Evolutionary conservation across 2,329 filamentous ascomycete species (phyloP).

Genomic region (Venturia oleaginea): DNA sequence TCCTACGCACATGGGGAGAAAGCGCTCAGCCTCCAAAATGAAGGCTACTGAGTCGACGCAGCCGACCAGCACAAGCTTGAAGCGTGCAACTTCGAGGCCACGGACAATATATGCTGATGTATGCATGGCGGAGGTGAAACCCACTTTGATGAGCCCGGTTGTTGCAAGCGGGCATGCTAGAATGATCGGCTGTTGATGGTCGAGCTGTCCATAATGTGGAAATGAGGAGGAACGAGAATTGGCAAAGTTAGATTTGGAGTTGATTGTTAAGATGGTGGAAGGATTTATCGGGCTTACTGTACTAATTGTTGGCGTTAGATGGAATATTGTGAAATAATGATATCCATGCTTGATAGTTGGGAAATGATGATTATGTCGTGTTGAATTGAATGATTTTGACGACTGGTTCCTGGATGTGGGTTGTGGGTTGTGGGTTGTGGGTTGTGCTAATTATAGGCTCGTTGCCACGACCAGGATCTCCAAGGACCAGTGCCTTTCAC

Average conservation of each 20-base stretch:
- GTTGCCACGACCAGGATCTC: not conserved
- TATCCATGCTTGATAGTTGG: not conserved
- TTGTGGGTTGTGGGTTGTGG: too few species aligned
- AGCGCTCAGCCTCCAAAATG: not conserved
- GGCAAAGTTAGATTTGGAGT: not conserved
- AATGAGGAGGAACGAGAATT: not conserved
- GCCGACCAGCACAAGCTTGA: not conserved
- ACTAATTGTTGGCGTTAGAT: not conserved
- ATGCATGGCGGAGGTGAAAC: constrained; percentile 9
- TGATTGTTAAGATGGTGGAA: not conserved
- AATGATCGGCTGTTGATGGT: constrained; percentile 7
- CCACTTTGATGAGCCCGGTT: not conserved
- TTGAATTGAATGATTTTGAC: too few species aligned
- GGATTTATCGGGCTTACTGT: not conserved
- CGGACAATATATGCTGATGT: not conserved
- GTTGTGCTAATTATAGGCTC: not conserved
- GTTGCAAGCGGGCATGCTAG: constrained; percentile 6
- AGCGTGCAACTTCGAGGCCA: not conserved
- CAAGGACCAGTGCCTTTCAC: too few species aligned
- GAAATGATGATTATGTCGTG: too few species aligned
- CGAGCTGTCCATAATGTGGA: not conserved
- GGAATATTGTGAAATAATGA: not conserved
- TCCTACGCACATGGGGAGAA: not conserved
- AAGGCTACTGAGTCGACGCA: not conserved
- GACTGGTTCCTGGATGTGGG: too few species aligned